Percentiles rank a stretch among this genome's conserved stretches.
Evolutionary conservation across 176 grass and related monocot genomes (phyloP).

Genomic region (Sorghum bicolor): DNA sequence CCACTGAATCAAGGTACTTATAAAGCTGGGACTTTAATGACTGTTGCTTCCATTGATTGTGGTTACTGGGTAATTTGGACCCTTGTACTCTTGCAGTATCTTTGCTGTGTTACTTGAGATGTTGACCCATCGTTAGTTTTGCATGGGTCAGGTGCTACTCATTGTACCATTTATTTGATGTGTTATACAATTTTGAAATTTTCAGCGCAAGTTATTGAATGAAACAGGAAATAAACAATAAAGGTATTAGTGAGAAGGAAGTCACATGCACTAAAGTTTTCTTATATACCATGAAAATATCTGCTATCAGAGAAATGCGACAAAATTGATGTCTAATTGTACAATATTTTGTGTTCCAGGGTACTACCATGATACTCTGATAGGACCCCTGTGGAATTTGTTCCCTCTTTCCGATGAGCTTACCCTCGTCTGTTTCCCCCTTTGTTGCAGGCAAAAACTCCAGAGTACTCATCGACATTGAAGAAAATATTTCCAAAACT

Average conservation of each 20-base stretch:
- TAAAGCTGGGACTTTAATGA: background rate
- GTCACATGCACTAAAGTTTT: background rate
- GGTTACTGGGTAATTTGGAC: background rate
- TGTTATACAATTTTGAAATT: background rate
- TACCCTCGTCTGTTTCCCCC: background rate
- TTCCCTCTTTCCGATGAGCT: background rate
- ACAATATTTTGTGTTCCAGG: background rate
- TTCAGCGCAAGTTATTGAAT: background rate
- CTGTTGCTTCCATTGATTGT: background rate
- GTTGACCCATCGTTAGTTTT: background rate
- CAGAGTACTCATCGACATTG: slow-evolving; percentile 51
- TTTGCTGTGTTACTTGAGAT: background rate
- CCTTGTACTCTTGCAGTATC: background rate
- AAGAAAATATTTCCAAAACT: slow-evolving; percentile 83
- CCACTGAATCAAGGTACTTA: background rate
- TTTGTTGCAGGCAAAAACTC: slow-evolving; percentile 63
- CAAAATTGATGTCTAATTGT: background rate
- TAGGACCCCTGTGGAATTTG: background rate
- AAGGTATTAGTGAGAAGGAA: background rate
- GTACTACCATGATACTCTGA: background rate
- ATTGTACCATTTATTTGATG: background rate
- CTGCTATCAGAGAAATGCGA: background rate
- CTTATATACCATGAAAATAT: background rate
- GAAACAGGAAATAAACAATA: background rate
- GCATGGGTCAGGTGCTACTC: background rate